Conservation (phyloP, 345 rosid genomes). For the Turritis glabra region DNA sequence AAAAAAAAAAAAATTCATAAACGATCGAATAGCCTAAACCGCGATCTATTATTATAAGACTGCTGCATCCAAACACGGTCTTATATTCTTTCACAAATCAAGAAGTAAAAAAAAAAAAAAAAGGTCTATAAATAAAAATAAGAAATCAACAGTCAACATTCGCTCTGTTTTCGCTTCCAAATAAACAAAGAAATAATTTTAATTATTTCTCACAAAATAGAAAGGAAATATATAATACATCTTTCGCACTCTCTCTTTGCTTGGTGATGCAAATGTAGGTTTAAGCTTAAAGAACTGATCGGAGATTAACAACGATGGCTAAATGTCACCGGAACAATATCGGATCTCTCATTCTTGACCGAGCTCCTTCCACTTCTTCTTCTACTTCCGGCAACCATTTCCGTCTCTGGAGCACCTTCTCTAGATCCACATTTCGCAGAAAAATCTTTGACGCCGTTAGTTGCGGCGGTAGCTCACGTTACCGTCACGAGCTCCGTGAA, state of each 20-base stretch:
- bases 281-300: conserved; percentile 18
- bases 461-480: conserved; percentile 75
- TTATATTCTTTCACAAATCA: neutral
- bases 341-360: conserved; percentile 70
- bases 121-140: neutral
- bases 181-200: conserved; percentile 11
- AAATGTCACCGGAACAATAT: conserved; percentile 68
- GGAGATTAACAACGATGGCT: conserved; percentile 50
- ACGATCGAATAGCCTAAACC: neutral
- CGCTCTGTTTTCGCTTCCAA: conserved; percentile 32
- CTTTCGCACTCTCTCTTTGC: conserved; percentile 11
- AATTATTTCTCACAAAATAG: neutral
- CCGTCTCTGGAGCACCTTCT: conserved; percentile 66
- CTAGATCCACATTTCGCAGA: conserved; percentile 67
- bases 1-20: neutral
- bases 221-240: neutral
- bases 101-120: neutral
- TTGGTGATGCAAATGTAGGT: conserved; percentile 17
- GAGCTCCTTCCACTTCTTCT: conserved; percentile 44
- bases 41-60: neutral
- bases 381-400: conserved; percentile 37
- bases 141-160: conserved; percentile 39
- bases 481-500: conserved; percentile 47
- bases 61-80: conserved; percentile 34
- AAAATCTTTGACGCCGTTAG: conserved; percentile 67